phyloP scores from a whole-genome alignment of 371 early-diverging fungal species.

The Mortierella sp. region DNA sequence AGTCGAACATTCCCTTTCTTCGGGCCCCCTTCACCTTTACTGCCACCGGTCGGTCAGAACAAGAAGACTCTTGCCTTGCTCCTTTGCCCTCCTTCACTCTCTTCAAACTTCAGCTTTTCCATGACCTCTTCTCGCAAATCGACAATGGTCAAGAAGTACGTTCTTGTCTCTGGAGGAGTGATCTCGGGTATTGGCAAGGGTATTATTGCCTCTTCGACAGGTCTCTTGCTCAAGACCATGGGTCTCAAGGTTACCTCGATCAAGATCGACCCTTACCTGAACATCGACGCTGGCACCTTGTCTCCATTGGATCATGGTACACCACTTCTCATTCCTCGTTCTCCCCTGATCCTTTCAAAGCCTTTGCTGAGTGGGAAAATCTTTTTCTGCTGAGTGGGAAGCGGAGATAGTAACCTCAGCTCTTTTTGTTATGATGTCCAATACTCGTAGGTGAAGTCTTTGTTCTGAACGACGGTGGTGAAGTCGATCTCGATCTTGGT shows the following conservation, averaged over 20 bases:
- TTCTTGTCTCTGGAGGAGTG: constrained; percentile 98
- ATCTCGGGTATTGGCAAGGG: constrained; percentile 99
- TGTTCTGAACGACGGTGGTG: constrained; percentile 99
- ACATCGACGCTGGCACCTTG: constrained; percentile 99
- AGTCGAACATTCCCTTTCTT: constrained; percentile 38
- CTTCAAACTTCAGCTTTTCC: too few relatives aligned
- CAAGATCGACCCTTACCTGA: constrained; percentile 99
- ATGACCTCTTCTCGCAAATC: not conserved
- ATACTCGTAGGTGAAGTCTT: constrained; percentile 91
- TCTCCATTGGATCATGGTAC: constrained; percentile 97
- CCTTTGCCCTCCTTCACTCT: not conserved
- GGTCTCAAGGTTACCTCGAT: constrained; percentile 98
- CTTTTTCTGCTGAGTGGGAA: not conserved
- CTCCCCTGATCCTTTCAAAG: constrained; percentile 57
- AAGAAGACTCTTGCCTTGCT: not conserved
- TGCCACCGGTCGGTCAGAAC: constrained; percentile 3
- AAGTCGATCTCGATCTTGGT: constrained; percentile 99
- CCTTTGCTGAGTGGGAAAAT: constrained; percentile 7
- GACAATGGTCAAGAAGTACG: constrained; percentile 82
- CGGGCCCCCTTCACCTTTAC: constrained; percentile 39
- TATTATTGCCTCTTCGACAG: constrained; percentile 98
- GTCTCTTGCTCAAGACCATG: constrained; percentile 93
- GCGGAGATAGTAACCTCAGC: constrained; percentile 5
- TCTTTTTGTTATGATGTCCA: not conserved
- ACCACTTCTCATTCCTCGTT: not conserved